A percentile compares a stretch with the other conserved stretches of the same genome.
These are phyloP conservation scores for Stachybotrys echinatus DNA, from an alignment of 2,329 filamentous ascomycete species.

Conservation along the genomic window DNA sequence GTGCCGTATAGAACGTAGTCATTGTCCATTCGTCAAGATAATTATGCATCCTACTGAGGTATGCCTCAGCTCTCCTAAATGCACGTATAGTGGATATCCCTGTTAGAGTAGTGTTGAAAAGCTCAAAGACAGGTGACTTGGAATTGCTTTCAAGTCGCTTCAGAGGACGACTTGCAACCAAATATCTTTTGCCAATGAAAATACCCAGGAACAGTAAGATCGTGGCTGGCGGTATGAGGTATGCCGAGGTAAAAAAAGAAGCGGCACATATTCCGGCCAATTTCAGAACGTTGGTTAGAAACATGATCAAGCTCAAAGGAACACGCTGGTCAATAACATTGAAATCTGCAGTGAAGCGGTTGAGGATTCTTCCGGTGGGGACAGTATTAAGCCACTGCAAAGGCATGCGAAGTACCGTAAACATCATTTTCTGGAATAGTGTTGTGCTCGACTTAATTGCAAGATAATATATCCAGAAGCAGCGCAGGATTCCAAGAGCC, in stretches of 20 bases:
- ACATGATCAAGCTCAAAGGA: constrained; percentile 56
- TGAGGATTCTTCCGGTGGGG: constrained; percentile 69
- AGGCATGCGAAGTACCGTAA: constrained; percentile 65
- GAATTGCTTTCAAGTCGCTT: constrained; percentile 73
- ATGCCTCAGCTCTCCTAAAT: constrained; percentile 63
- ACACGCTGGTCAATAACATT: constrained; percentile 65
- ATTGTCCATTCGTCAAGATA: constrained; percentile 64
- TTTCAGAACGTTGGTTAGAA: constrained; percentile 54
- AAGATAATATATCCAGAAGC: constrained; percentile 57
- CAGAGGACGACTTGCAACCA: constrained; percentile 66
- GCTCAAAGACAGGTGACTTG: constrained; percentile 76
- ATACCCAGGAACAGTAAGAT: constrained; percentile 53
- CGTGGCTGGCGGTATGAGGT: constrained; percentile 57
- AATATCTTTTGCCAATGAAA: constrained; percentile 56
- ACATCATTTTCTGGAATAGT: constrained; percentile 63
- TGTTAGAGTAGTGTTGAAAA: constrained; percentile 66
- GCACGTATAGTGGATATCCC: constrained; percentile 75
- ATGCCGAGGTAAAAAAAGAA: constrained; percentile 61
- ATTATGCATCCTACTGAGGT: constrained; percentile 63
- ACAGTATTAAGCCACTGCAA: constrained; percentile 76
- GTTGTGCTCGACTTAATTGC: constrained; percentile 64
- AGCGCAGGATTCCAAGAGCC: constrained; percentile 56
- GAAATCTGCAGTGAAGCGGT: constrained; percentile 75
- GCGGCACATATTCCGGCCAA: constrained; percentile 63
- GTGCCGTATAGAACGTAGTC: constrained; percentile 62